Percentiles rank a stretch among this genome's conserved stretches.
These are phyloP conservation scores for Aquilaria sinensis DNA, from an alignment of 345 rosid genomes.

Conservation along the genomic window DNA sequence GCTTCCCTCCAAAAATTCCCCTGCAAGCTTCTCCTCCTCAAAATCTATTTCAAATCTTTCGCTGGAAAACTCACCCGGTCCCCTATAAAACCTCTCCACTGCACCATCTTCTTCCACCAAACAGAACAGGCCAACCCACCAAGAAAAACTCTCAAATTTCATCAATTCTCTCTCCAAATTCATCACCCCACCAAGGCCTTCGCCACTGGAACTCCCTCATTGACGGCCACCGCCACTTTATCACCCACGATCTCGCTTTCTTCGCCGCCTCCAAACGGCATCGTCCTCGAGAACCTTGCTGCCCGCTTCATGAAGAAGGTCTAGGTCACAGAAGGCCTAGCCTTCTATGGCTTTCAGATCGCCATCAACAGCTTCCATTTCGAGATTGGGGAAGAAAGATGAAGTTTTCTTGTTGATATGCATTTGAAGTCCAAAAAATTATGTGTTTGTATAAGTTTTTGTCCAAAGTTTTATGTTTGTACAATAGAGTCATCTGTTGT, in stretches of 20 bases:
- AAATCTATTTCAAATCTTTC: too few species aligned
- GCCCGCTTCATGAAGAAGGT: slow-evolving; percentile 59
- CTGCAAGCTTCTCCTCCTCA: background rate
- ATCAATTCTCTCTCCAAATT: background rate
- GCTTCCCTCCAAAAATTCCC: background rate
- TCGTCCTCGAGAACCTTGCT: slow-evolving; percentile 58
- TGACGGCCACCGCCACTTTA: slow-evolving; percentile 44
- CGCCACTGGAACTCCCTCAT: slow-evolving; percentile 51
- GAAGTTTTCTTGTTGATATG: too few species aligned
- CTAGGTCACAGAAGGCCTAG: slow-evolving; percentile 55
- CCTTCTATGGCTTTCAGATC: slow-evolving; percentile 66
- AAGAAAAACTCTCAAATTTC: too few species aligned
- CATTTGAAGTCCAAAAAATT: too few species aligned
- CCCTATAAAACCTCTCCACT: too few species aligned
- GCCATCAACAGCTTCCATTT: slow-evolving; percentile 67
- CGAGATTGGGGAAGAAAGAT: slow-evolving; percentile 22
- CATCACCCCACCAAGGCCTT: slow-evolving; percentile 19
- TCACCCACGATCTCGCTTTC: slow-evolving; percentile 59
- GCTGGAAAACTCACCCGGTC: too few species aligned
- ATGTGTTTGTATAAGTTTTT: too few species aligned
- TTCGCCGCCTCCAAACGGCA: slow-evolving; percentile 65
- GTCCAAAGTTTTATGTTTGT: too few species aligned
- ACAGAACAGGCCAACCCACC: too few species aligned
- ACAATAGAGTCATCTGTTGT: too few species aligned
- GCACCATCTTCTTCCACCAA: too few species aligned